Evolutionary conservation across 2,329 filamentous ascomycete species (phyloP).

Genomic region (Elsinoe fawcettii): DNA sequence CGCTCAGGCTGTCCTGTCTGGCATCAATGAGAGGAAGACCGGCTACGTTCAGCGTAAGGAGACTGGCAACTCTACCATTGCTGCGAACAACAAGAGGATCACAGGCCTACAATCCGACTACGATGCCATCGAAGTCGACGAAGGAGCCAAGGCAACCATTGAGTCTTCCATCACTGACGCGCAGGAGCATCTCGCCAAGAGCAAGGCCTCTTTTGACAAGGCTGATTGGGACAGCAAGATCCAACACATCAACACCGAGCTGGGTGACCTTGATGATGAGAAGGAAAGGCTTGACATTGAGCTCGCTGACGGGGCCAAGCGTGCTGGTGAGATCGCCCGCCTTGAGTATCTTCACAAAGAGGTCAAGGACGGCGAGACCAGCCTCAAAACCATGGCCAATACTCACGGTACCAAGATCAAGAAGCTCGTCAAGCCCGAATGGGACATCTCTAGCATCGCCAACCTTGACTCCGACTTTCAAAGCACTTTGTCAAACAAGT

Average conservation of each 20-base stretch:
- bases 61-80: conserved; percentile 64
- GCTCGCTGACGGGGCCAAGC: conserved; percentile 70
- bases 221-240: conserved; percentile 66
- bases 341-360: conserved; percentile 79
- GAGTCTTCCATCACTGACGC: conserved; percentile 66
- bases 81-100: conserved; percentile 63
- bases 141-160: conserved; percentile 71
- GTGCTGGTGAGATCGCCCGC: conserved; percentile 74
- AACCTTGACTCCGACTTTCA: conserved; percentile 64
- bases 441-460: conserved; percentile 52
- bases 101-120: conserved; percentile 58
- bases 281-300: conserved; percentile 68
- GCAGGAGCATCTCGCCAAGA: conserved; percentile 52
- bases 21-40: conserved; percentile 66
- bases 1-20: conserved; percentile 63
- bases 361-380: conserved; percentile 61
- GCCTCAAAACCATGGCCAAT: conserved; percentile 66
- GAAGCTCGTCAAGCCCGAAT: conserved; percentile 55
- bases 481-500: conserved; percentile 50
- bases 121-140: conserved; percentile 70
- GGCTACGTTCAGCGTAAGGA: conserved; percentile 66
- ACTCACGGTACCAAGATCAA: conserved; percentile 67
- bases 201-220: conserved; percentile 55
- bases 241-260: conserved; percentile 54
- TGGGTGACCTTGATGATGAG: conserved; percentile 63